Evolutionary conservation across 768 basidiomycete genomes (phyloP), one percentile per base, ranked within the genome.

Genomic region (Lyophyllum decastes): DNA sequence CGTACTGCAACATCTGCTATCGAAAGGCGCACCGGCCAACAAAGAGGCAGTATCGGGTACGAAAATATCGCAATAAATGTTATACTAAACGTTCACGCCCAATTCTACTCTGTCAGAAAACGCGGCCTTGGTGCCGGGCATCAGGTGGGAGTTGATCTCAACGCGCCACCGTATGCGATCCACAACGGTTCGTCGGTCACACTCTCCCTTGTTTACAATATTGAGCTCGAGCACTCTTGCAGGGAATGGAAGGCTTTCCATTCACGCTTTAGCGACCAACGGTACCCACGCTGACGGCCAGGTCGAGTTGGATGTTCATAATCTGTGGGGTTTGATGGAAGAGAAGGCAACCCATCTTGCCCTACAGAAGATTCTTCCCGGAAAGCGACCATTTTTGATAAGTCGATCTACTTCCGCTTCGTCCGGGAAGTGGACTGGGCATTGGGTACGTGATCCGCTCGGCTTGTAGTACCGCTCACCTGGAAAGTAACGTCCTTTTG

Each of bases 301-400:
- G 55, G 77, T 75, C 11, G 88, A 90, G 61, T 73, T 88, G 30
- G 87, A 90, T 60, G 78, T 81, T 16, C 89, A 90, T 69, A 90
- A 87, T 67, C 60, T 90, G 55, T 90, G 82, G 78, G 88, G 89
- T 17, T 68, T 84, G 64, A 86, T 89, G 85, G 86, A 89, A 66
- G 87, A 85, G 61, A 81, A 81, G 60, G 74, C 88, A 1, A 88
- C 89, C 4, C 77, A 88, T 70, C 68, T 81, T 22, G 87, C 87
- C 4, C 56, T 90, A 43, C 73, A 78, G 62, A 66, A 78, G 5
- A 70, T 90, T 51, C 70, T 78, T 2, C 78, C 84, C 2, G 83
- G 82, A 2, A 80, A 83, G 66, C 78, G 89, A 7, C 90, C 90
- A 1, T 92, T 89, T 72, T 60, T 89, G 55, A 89, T 89, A 62